Base-by-base conservation (phyloP, 2,329 filamentous ascomycete genomes). In the Orbilia brochopaga region DNA sequence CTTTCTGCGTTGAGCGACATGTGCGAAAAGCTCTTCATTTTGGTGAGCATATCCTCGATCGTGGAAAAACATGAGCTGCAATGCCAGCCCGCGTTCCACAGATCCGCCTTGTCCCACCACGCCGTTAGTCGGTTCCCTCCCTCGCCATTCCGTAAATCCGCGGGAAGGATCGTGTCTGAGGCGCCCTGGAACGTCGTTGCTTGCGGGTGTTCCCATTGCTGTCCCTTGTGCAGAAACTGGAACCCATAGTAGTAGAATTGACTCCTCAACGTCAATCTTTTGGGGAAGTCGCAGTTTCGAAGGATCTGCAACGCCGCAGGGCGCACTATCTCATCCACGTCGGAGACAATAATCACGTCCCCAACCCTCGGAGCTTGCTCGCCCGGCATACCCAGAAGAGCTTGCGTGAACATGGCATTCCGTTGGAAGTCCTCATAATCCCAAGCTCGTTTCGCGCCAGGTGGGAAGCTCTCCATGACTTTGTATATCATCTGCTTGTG, bases 401-500 rank as follows among this genome's bases (percentile, higher is more conserved):
- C 85, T 76, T 86, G 84, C 11, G 82, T 78, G 66, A 85, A 83
- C 81, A 87, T 83, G 27, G 86, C 82, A 74, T 88, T 83, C 23
- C 84, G 82, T 74, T 84, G 81, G 53, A 81, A 80, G 73, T 82
- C 81, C 75, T 86, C 84, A n/a, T 80, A 81, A 63, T 83, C 82
- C 83, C 83, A 85, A 6, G 81, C 77, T 1, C 76, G 75, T 3
- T 48, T 73, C 2, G 81, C 81, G 32, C 78, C 78, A 74, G 81
- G 81, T 23, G 76, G 79, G 0, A 78, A 76, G 2, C 82, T 83
- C 35, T 82, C 77, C 8, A 87, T 78, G 44, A 83, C 78, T 74
- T 85, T 84, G 75, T 87, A 84, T 67, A 88, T 85, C 75, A 88
- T 86, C 79, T 88, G 86, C 74, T 83, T 78, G 73, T 84, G 81